A percentile compares a stretch with the other conserved stretches of the same genome.
phyloP scores from a whole-genome alignment of 257 asterid genomes.

The Plectranthus barbatus region DNA sequence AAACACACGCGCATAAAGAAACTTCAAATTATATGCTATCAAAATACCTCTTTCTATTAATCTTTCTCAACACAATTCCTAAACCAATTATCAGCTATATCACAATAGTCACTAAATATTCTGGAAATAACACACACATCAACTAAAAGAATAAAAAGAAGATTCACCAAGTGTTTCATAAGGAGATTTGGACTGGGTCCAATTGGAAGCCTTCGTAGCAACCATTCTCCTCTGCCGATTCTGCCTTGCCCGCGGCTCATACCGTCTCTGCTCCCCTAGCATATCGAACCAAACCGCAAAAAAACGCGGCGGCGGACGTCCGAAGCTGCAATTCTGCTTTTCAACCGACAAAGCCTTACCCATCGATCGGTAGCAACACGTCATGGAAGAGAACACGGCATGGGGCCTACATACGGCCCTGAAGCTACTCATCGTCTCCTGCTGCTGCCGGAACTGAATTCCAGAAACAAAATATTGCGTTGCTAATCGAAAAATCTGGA shows the following conservation, averaged over 20 bases:
- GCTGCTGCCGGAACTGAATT: not conserved
- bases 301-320: constrained; percentile 23
- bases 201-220: constrained; percentile 66
- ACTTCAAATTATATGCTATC: no score
- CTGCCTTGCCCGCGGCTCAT: constrained; percentile 33
- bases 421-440: constrained; percentile 52
- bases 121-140: not conserved
- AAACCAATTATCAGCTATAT: not conserved
- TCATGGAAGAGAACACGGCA: constrained; percentile 45
- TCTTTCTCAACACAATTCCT: no score
- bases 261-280: constrained; percentile 21
- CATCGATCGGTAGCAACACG: constrained; percentile 57
- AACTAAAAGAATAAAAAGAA: not conserved
- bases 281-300: constrained; percentile 32
- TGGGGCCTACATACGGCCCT: constrained; percentile 68
- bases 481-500: no score
- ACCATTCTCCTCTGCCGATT: constrained; percentile 75
- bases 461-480: not conserved
- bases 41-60: no score
- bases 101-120: not conserved
- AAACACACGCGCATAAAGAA: no score
- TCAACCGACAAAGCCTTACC: constrained; percentile 40
- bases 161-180: constrained; percentile 69
- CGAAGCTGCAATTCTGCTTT: constrained; percentile 13
- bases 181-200: constrained; percentile 79